A percentile compares a stretch with the other conserved stretches of the same genome.
phyloP scores from a whole-genome alignment of 441 rosid species.

The Gossypium gossypioides region DNA sequence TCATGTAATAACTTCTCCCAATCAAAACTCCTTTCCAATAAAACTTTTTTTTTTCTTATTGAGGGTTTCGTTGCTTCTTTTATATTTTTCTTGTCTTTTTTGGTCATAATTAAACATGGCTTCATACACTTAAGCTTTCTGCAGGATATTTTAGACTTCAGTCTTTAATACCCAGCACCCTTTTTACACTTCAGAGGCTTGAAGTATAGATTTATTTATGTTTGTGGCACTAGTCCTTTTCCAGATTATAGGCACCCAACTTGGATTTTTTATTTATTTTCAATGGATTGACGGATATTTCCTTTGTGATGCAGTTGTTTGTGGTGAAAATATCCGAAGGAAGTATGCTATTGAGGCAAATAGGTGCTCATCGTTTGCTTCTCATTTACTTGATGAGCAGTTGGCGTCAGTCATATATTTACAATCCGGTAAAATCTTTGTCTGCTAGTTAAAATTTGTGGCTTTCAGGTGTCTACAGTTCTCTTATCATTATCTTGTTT shows the following conservation, averaged over 20 bases:
- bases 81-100: neutral
- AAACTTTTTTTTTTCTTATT: neutral
- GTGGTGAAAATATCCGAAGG: conserved; percentile 57
- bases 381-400: conserved; percentile 26
- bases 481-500: conserved; percentile 6
- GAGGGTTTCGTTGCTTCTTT: neutral
- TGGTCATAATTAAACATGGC: neutral
- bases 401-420: conserved; percentile 40
- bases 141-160: neutral
- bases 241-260: neutral
- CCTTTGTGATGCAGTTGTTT: conserved; percentile 42
- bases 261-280: neutral
- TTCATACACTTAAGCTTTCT: neutral
- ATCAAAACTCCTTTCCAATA: neutral
- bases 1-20: conserved; percentile 42
- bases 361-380: conserved; percentile 19
- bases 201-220: neutral
- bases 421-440: conserved; percentile 58
- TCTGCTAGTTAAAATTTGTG: conserved; percentile 4
- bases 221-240: conserved; percentile 2
- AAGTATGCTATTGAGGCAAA: conserved; percentile 20
- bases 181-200: neutral
- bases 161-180: neutral
- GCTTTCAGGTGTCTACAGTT: conserved; percentile 3
- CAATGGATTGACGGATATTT: conserved; percentile 10